Evolutionary conservation across 495 filamentous ascomycete species (phyloP).

Genomic region (Penicillium odoratum): DNA sequence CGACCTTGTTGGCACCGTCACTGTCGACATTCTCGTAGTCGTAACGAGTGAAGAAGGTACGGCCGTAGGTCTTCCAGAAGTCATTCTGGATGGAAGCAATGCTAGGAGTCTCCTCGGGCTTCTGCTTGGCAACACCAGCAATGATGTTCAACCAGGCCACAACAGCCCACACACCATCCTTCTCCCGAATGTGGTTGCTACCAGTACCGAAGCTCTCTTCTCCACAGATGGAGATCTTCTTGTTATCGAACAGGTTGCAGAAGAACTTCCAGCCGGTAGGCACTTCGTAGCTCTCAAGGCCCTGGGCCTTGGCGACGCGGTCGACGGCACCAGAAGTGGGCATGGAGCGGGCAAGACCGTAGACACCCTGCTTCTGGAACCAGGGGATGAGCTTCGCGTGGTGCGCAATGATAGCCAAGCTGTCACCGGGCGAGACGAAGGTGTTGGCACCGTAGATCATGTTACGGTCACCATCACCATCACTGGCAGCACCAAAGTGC

Average conservation of each 20-base stretch:
- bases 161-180: conserved; percentile 96
- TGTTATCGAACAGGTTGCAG: conserved; percentile 93
- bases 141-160: conserved; percentile 99
- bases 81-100: conserved; percentile 94
- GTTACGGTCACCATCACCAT: conserved; percentile 97
- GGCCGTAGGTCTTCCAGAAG: conserved; percentile 95
- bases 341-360: conserved; percentile 94
- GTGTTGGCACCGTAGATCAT: conserved; percentile 98
- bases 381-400: conserved; percentile 91
- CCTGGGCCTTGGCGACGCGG: conserved; percentile 90
- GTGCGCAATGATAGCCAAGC: conserved; percentile 95
- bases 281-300: conserved; percentile 90
- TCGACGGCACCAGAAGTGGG: conserved; percentile 94
- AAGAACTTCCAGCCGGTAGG: conserved; percentile 99
- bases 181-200: conserved; percentile 99
- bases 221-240: conserved; percentile 98
- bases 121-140: conserved; percentile 83
- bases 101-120: conserved; percentile 71
- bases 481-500: conserved; percentile 93
- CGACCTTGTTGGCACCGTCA: conserved; percentile 85
- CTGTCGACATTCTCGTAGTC: conserved; percentile 95
- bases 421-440: conserved; percentile 97
- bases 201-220: conserved; percentile 98
- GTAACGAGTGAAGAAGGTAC: conserved; percentile 98
- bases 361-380: conserved; percentile 95